These are phyloP conservation scores for Neofusicoccum sp. DNA, from an alignment of 2,329 filamentous ascomycete species.

Conservation along the genomic window DNA sequence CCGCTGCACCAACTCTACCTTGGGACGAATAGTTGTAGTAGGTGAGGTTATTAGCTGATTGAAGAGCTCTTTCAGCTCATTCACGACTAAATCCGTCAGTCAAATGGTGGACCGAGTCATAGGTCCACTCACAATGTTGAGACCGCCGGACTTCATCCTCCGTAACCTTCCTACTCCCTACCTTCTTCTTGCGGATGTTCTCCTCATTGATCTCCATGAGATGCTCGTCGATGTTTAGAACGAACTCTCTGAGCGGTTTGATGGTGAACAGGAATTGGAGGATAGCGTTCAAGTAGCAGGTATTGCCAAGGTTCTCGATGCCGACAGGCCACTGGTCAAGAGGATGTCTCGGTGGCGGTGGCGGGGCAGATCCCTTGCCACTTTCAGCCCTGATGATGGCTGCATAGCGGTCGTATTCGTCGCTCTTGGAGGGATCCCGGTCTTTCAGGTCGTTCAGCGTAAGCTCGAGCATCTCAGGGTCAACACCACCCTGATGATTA, in stretches of 20 bases:
- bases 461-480: constrained; percentile 39
- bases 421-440: constrained; percentile 2
- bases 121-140: constrained; percentile 77
- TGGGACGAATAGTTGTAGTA: constrained; percentile 33
- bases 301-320: constrained; percentile 91
- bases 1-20: constrained; percentile 1
- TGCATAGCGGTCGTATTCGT: constrained; percentile 13
- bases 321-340: constrained; percentile 70
- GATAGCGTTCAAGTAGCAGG: constrained; percentile 95
- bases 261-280: constrained; percentile 94
- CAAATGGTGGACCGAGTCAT: no score
- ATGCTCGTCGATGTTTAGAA: constrained; percentile 71
- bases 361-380: constrained; percentile 11
- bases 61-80: constrained; percentile 70
- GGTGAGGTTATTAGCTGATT: constrained; percentile 64
- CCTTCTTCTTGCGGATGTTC: constrained; percentile 63
- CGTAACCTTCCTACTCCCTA: constrained; percentile 70
- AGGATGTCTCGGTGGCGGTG: constrained; percentile 25
- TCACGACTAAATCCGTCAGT: constrained; percentile 58
- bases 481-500: constrained; percentile 52
- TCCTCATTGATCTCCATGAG: constrained; percentile 66
- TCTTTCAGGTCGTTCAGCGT: constrained; percentile 22
- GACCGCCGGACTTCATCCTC: constrained; percentile 58
- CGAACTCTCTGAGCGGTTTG: constrained; percentile 73
- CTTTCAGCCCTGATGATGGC: constrained; percentile 6